Evolutionary conservation across 2,329 filamentous ascomycete species (phyloP).

Genomic region (Fusarium coffeatum): DNA sequence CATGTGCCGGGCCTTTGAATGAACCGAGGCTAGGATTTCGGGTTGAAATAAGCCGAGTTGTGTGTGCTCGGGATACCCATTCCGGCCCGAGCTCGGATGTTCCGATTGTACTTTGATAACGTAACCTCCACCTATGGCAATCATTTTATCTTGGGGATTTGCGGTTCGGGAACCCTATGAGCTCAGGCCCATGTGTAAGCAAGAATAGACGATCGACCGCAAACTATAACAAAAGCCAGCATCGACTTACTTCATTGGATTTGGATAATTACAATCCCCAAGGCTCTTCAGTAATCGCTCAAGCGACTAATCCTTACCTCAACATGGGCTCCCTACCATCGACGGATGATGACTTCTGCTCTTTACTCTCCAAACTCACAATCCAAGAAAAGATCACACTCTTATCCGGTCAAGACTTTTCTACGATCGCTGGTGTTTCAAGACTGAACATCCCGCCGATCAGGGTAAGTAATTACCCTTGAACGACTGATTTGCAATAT

Average conservation of each 20-base stretch:
- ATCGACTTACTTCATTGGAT: not conserved
- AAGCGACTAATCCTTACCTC: not conserved
- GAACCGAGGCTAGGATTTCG: not conserved
- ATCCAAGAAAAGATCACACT: constrained; percentile 5
- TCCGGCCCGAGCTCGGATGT: constrained; percentile 3
- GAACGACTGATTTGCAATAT: not conserved
- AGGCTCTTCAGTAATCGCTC: too few relatives aligned
- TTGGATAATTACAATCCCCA: not conserved
- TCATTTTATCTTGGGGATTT: not conserved
- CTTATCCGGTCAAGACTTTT: constrained; percentile 10
- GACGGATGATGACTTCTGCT: constrained; percentile 1
- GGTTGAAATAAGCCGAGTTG: not conserved
- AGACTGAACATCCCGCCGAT: constrained; percentile 3
- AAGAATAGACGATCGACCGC: not conserved
- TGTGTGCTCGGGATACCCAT: not conserved
- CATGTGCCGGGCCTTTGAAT: not conserved
- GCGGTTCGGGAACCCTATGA: not conserved
- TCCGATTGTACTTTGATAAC: not conserved
- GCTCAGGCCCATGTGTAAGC: not conserved
- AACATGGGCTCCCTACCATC: constrained; percentile 6
- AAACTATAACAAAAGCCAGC: not conserved
- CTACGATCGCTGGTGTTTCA: constrained; percentile 5
- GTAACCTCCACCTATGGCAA: not conserved
- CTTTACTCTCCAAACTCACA: constrained; percentile 1
- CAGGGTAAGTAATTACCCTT: not conserved